Conservation (phyloP, 495 filamentous ascomycete genomes). For the Bryoglossum gracile region DNA sequence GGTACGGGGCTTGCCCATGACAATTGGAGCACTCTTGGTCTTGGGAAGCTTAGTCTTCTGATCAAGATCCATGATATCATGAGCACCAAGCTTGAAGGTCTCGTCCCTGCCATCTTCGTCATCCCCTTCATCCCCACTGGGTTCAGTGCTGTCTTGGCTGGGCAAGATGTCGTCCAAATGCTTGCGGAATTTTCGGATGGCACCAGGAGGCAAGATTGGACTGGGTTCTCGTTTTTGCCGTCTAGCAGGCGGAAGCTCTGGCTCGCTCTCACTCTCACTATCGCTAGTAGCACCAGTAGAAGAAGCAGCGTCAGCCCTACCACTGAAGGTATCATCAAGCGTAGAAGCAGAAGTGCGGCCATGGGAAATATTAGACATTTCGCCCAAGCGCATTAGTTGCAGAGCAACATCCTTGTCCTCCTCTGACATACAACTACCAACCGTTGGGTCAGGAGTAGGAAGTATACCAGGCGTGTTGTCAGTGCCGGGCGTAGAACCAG, state of each 20-base stretch:
- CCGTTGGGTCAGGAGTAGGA: constrained; percentile 89
- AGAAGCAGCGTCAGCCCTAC: constrained; percentile 75
- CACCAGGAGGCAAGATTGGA: constrained; percentile 43
- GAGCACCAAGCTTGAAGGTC: constrained; percentile 18
- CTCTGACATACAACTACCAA: constrained; percentile 91
- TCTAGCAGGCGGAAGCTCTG: constrained; percentile 55
- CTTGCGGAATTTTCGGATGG: constrained; percentile 45
- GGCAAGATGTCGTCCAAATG: constrained; percentile 54
- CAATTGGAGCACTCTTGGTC: constrained; percentile 15
- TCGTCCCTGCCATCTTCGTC: constrained; percentile 42
- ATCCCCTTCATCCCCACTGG: constrained; percentile 64
- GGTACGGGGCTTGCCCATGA: constrained; percentile 23
- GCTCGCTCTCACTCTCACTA: constrained; percentile 68
- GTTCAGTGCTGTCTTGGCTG: constrained; percentile 63
- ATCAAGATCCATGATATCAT: constrained; percentile 26
- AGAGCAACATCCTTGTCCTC: constrained; percentile 97
- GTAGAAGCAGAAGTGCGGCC: constrained; percentile 91
- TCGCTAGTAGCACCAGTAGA: constrained; percentile 77
- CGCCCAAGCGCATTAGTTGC: constrained; percentile 91
- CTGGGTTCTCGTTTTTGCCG: constrained; percentile 55
- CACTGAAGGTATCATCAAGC: constrained; percentile 84
- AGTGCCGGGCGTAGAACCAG: constrained; percentile 29
- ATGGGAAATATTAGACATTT: constrained; percentile 80
- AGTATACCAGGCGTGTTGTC: constrained; percentile 55
- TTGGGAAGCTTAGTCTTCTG: constrained; percentile 33